A percentile compares a stretch with the other conserved stretches of the same genome.
phyloP scores from a whole-genome alignment of 192 early-diverging fungal species.

The Linnemannia exigua region DNA sequence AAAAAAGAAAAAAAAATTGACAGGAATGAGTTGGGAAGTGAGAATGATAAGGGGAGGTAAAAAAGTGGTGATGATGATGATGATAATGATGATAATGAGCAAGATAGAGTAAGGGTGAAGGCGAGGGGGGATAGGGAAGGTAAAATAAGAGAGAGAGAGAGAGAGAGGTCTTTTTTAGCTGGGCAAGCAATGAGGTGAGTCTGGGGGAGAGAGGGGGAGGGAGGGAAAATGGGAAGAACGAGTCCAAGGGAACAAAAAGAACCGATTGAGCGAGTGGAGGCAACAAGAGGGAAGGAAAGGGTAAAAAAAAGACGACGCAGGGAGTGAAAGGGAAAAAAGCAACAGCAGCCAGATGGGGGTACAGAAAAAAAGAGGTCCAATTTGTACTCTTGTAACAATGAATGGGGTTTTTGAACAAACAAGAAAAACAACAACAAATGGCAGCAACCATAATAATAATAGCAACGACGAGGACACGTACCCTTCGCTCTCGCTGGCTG shows the following conservation, averaged over 20 bases:
- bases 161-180: neutral
- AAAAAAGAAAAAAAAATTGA: neutral
- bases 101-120: neutral
- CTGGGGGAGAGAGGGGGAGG: neutral
- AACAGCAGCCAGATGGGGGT: no score
- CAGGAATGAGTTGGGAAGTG: neutral
- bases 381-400: conserved; percentile 8
- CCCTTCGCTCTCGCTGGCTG: conserved; percentile 44
- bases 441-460: conserved; percentile 1
- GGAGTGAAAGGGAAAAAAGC: neutral
- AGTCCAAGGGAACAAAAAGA: neutral
- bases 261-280: neutral
- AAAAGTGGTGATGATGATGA: conserved; percentile 12
- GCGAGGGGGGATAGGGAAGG: neutral
- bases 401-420: conserved; percentile 2
- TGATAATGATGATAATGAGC: neutral
- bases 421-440: conserved; percentile 23
- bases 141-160: conserved; percentile 3
- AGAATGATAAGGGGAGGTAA: neutral
- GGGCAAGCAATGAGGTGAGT: neutral
- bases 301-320: no score
- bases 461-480: conserved; percentile 13
- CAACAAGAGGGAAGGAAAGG: neutral
- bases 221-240: conserved; percentile 22
- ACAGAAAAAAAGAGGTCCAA: neutral